These are phyloP conservation scores for Globisporangium rhizosaccharum DNA, from an alignment of 352 stramenopile species.

Conservation along the genomic window DNA sequence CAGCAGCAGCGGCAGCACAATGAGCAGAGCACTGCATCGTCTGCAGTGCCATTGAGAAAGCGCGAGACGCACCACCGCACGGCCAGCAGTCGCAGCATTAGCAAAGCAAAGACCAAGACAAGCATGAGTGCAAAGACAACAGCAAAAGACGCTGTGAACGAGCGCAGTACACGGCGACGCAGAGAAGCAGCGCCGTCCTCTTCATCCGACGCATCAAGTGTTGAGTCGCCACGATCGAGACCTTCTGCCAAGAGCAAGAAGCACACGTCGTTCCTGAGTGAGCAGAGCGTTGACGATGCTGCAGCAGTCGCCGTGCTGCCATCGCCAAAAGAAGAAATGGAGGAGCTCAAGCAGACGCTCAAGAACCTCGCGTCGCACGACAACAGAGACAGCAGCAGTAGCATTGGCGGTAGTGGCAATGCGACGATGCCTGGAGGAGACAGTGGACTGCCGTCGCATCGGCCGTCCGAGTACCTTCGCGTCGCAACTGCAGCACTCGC, in stretches of 20 bases:
- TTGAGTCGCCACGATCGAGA: not conserved
- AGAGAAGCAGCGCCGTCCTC: not conserved
- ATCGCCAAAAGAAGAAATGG: conserved; percentile 50
- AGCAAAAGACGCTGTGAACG: not conserved
- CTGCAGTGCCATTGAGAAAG: too few species aligned
- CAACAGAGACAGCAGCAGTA: conserved; percentile 8
- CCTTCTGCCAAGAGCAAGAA: not conserved
- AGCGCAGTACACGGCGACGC: not conserved
- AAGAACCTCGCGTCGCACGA: conserved; percentile 48
- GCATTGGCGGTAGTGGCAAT: conserved; percentile 5
- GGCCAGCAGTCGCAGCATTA: not conserved
- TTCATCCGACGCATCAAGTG: not conserved
- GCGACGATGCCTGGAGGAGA: not conserved
- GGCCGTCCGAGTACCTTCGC: conserved; percentile 21
- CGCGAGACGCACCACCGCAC: too few species aligned
- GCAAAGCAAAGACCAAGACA: not conserved
- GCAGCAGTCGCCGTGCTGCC: conserved; percentile 21
- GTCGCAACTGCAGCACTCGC: conserved; percentile 17
- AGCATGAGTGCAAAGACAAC: not conserved
- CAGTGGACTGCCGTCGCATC: not conserved
- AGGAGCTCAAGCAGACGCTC: conserved; percentile 66
- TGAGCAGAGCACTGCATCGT: too few species aligned
- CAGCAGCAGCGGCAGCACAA: too few species aligned
- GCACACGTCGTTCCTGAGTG: conserved; percentile 8
- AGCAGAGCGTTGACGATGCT: not conserved